Base-by-base conservation (phyloP, 1,139 yeast species). In the Arxiozyma telluris region DNA sequence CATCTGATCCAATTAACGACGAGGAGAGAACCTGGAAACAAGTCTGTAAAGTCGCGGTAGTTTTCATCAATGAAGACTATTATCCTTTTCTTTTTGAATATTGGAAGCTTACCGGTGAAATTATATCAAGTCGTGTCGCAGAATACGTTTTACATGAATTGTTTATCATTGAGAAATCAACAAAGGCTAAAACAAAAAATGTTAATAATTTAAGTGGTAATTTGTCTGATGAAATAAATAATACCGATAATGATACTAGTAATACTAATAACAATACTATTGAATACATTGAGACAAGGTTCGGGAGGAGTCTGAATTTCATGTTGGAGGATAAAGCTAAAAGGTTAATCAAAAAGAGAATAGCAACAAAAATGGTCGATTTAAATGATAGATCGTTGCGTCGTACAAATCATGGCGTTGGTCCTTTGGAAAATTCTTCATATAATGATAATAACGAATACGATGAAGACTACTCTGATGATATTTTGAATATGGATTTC, bases 91-190 rank as follows among this genome's bases (percentile, higher is more conserved):
- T 94, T 41, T 90, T 89, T 67, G 82, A 82, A 62, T 93, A 87
- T 71, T 93, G 98, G 98, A 97, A 91, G 67, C 97, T 91, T 64
- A 76, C 96, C 0, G 98, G 98, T 39, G 98, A 93, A 69, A 96
- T 96, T 15, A 80, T 93, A 47, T 87, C 96, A 21, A 87, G 96
- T 12, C 75, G 98, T 63, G 74, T 84, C 71, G 97, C 91, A 1
- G 97, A 91, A 68, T 93, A 88, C 64, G 81, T 87, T 47, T 71
- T 86, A 55, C 81, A 80, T 56, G 87, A 82, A 61, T 73, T 87
- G 47, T 64, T 70, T 20, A 66, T 69, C 44, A 65, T 64, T 42
- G 69, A 63, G 58, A 59, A 60, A 55, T 56, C 61, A 0, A 60
- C 60, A 47, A 55, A 53, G 42, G 51, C 54, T 5, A 41, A 23